Conservation (phyloP, 202 grass and related monocot species). For the Eragrostis tef region DNA sequence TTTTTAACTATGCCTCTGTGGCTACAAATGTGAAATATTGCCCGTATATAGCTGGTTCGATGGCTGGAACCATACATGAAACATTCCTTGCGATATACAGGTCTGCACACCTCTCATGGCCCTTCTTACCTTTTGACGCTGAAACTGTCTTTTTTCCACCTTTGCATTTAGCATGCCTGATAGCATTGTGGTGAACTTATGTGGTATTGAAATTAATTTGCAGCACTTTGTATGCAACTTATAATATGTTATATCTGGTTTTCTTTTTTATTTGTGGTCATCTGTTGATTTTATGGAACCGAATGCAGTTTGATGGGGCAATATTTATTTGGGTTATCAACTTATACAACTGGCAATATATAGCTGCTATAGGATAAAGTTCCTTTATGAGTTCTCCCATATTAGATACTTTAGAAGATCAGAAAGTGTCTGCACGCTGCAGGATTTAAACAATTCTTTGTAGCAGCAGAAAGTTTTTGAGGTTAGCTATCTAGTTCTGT, state of each 20-base stretch:
- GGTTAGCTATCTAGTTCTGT: neutral
- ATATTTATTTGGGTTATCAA: neutral
- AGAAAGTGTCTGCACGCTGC: neutral
- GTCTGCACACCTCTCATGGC: slow-evolving; percentile 49
- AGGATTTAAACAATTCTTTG: neutral
- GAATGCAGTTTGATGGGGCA: neutral
- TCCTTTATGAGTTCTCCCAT: neutral
- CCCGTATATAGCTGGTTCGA: slow-evolving; percentile 81
- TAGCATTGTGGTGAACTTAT: slow-evolving; percentile 2
- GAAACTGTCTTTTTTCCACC: neutral
- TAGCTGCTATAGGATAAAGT: no score
- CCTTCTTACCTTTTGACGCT: neutral
- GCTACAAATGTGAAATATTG: slow-evolving; percentile 87
- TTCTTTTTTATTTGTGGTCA: neutral
- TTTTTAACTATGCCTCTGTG: slow-evolving; percentile 93
- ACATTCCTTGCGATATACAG: slow-evolving; percentile 93
- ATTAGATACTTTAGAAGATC: neutral
- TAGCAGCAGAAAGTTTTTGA: neutral
- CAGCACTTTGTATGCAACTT: neutral
- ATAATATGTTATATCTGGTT: neutral
- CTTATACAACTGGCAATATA: neutral
- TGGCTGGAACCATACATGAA: slow-evolving; percentile 89
- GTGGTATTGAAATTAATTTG: neutral
- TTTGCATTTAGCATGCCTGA: neutral
- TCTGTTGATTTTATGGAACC: neutral